phyloP scores from a whole-genome alignment of 331 rosid species.

The Cydonia oblonga region DNA sequence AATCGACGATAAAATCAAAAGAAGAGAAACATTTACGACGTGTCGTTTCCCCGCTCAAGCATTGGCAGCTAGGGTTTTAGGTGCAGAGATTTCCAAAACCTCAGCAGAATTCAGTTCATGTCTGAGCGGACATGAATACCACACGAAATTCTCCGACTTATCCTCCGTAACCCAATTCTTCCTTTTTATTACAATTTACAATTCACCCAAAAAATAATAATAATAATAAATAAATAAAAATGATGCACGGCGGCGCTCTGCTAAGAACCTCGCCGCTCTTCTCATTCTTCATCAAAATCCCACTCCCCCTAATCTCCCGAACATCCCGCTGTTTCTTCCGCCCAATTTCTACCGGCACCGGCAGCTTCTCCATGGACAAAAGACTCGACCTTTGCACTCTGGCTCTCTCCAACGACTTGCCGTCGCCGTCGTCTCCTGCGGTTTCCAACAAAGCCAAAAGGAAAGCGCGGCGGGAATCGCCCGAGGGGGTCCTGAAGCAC shows the following conservation, averaged over 20 bases:
- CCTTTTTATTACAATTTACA: neutral
- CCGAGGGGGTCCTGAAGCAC: slow-evolving; percentile 34
- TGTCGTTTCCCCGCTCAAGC: neutral
- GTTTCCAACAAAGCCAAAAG: slow-evolving; percentile 26
- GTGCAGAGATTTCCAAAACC: neutral
- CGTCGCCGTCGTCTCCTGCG: slow-evolving; percentile 9
- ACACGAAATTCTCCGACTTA: neutral
- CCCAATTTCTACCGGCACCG: neutral
- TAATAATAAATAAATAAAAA: neutral
- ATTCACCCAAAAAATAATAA: neutral
- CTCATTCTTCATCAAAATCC: slow-evolving; percentile 29
- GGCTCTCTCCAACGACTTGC: slow-evolving; percentile 10
- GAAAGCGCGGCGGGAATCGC: slow-evolving; percentile 43
- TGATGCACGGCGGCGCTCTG: slow-evolving; percentile 11
- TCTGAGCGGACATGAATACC: neutral
- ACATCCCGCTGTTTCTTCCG: slow-evolving; percentile 6
- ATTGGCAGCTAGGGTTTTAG: neutral
- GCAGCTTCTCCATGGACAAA: slow-evolving; percentile 9
- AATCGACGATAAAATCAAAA: neutral
- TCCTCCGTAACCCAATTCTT: neutral
- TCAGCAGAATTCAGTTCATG: neutral
- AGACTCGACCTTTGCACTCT: slow-evolving; percentile 16
- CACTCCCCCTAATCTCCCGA: slow-evolving; percentile 20
- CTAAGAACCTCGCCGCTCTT: slow-evolving; percentile 34
- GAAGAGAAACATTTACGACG: neutral